These are phyloP conservation scores for Mortierella polycephala DNA, from an alignment of 371 early-diverging fungal species.

Conservation along the genomic window DNA sequence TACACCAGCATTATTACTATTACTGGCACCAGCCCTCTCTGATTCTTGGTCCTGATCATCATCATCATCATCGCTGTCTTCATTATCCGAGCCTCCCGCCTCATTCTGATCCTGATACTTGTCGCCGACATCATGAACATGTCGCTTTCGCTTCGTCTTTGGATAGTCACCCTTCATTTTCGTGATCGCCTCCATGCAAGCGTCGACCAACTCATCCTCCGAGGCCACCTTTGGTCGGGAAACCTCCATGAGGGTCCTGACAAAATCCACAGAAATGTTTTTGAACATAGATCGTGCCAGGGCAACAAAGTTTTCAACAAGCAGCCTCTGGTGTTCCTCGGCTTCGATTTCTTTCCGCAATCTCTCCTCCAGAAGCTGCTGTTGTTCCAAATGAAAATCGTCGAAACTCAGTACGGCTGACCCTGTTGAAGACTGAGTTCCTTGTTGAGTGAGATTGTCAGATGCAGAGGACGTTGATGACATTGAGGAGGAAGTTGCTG, in stretches of 20 bases:
- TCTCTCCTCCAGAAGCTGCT: constrained; percentile 4
- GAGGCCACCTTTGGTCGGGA: constrained; percentile 9
- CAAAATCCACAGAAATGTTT: constrained; percentile 28
- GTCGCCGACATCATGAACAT: constrained; percentile 7
- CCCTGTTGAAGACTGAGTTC: background rate
- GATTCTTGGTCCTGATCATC: background rate
- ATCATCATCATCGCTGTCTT: constrained; percentile 4
- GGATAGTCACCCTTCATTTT: constrained; percentile 36
- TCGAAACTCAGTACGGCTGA: constrained; percentile 15
- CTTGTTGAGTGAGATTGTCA: background rate
- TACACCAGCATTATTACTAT: background rate
- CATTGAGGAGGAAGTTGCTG: too few relatives aligned
- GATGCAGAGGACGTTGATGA: background rate
- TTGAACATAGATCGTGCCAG: constrained; percentile 40
- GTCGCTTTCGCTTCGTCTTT: constrained; percentile 25
- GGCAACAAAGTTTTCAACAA: constrained; percentile 20
- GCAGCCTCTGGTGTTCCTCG: background rate
- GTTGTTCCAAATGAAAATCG: constrained; percentile 26
- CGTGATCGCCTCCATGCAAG: constrained; percentile 34
- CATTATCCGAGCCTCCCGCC: background rate
- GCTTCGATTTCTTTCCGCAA: background rate
- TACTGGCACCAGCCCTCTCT: background rate
- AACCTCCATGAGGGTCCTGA: constrained; percentile 23
- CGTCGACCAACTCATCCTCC: constrained; percentile 31
- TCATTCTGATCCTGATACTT: background rate